These are phyloP conservation scores for Tylopilus cervinicoccineus DNA, from an alignment of 768 basidiomycete species.

Conservation along the genomic window DNA sequence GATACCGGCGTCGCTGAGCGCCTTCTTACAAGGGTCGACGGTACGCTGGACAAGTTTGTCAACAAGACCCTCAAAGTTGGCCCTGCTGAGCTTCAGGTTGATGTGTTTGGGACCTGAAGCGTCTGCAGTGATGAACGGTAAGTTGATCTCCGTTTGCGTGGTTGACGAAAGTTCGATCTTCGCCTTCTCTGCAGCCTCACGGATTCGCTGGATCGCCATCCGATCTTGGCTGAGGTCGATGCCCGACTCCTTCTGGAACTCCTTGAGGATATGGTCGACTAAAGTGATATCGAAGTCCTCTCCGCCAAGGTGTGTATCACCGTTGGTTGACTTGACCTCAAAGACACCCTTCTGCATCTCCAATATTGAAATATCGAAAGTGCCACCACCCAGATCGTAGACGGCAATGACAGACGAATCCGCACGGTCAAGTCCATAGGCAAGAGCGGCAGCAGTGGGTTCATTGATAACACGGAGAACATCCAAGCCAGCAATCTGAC, in stretches of 20 bases:
- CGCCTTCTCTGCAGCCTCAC: constrained; percentile 99
- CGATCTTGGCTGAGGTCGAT: constrained; percentile 79
- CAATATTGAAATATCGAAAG: constrained; percentile 98
- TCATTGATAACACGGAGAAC: constrained; percentile 99
- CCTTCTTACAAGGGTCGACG: constrained; percentile 96
- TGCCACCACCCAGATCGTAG: constrained; percentile 97
- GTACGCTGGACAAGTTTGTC: constrained; percentile 81
- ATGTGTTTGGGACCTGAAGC: constrained; percentile 96
- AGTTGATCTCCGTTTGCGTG: constrained; percentile 92
- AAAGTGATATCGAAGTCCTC: constrained; percentile 96
- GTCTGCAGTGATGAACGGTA: constrained; percentile 98
- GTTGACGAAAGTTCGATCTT: constrained; percentile 98
- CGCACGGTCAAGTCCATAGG: constrained; percentile 88
- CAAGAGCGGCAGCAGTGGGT: constrained; percentile 96
- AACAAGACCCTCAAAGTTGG: constrained; percentile 88
- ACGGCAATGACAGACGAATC: constrained; percentile 91
- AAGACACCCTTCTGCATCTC: constrained; percentile 99
- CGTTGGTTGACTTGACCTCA: constrained; percentile 99
- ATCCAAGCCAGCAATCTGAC: constrained; percentile 95
- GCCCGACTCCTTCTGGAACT: constrained; percentile 94
- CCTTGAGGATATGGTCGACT: constrained; percentile 77
- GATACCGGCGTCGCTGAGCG: constrained; percentile 87
- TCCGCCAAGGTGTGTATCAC: constrained; percentile 95
- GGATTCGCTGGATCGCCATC: constrained; percentile 98
- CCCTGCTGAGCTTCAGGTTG: constrained; percentile 83